phyloP scores from a whole-genome alignment of 2,329 filamentous ascomycete species.

The Beauveria medogensis region DNA sequence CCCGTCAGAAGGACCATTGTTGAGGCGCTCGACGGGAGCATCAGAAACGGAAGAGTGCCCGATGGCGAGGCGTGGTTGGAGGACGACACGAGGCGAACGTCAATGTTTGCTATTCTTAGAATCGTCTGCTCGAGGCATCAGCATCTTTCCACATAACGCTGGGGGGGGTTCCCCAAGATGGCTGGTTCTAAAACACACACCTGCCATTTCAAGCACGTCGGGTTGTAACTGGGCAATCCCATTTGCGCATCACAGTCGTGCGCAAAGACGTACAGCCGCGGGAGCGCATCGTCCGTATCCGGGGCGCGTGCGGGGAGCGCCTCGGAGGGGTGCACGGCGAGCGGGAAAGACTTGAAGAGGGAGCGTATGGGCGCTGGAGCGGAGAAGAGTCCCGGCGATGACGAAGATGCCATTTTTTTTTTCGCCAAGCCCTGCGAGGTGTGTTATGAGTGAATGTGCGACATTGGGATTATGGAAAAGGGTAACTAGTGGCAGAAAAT shows the following conservation, averaged over 20 bases:
- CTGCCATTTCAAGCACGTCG: constrained; percentile 94
- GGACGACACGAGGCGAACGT: constrained; percentile 60
- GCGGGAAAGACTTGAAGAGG: constrained; percentile 78
- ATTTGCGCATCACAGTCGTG: constrained; percentile 50
- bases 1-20: constrained; percentile 34
- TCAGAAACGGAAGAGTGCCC: constrained; percentile 80
- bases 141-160: too few relatives aligned
- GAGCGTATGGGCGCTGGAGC: constrained; percentile 70
- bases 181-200: constrained; percentile 38
- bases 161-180: too few relatives aligned
- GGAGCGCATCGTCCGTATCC: constrained; percentile 20
- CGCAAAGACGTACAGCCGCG: constrained; percentile 70
- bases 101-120: constrained; percentile 65
- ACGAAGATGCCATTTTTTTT: not conserved
- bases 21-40: constrained; percentile 23
- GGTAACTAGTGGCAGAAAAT: not conserved
- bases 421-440: not conserved
- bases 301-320: constrained; percentile 57
- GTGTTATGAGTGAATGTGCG: not conserved
- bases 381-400: constrained; percentile 29
- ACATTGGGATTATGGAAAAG: not conserved
- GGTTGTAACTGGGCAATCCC: constrained; percentile 75
- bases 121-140: constrained; percentile 52
- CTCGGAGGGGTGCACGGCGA: constrained; percentile 67
- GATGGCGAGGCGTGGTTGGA: constrained; percentile 91